Evolutionary conservation across 108 stramenopile genomes (phyloP).

Genomic region (Pseudonitzschia pungens): DNA sequence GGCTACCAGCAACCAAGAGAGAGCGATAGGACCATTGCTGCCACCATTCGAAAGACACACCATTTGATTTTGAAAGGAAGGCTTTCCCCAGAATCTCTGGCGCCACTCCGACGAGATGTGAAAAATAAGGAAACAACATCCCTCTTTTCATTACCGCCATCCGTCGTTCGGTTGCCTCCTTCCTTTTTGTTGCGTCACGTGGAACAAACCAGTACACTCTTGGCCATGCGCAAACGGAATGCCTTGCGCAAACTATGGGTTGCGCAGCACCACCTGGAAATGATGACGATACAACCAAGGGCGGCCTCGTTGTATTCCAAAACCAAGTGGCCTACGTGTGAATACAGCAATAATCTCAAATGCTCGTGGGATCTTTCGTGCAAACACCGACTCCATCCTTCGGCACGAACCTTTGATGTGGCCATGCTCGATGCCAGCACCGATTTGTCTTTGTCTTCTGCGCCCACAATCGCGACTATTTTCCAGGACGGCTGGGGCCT

Average conservation of each 20-base stretch:
- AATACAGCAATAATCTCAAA: constrained; percentile 5
- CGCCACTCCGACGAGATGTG: neutral
- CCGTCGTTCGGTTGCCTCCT: neutral
- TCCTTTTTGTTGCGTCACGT: constrained; percentile 3
- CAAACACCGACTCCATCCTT: constrained; percentile 30
- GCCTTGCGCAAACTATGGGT: constrained; percentile 8
- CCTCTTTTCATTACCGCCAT: neutral
- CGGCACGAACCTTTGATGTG: constrained; percentile 36
- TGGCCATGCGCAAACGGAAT: neutral
- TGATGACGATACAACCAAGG: constrained; percentile 4
- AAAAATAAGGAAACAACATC: neutral
- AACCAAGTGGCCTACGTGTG: constrained; percentile 16
- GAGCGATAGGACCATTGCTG: neutral
- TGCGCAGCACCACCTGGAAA: constrained; percentile 23
- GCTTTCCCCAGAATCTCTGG: neutral
- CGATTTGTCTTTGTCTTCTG: neutral
- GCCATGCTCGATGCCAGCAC: neutral
- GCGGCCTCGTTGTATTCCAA: constrained; percentile 25
- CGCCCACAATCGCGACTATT: constrained; percentile 15
- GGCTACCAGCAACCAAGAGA: neutral
- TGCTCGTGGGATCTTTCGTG: constrained; percentile 28
- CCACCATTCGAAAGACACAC: neutral
- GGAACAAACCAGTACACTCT: constrained; percentile 1
- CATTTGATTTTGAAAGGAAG: neutral
- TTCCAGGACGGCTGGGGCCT: constrained; percentile 27